Percentiles rank a stretch among this genome's conserved stretches.
Conservation (phyloP, 2,329 filamentous ascomycete species). For the Nakataea oryzae region DNA sequence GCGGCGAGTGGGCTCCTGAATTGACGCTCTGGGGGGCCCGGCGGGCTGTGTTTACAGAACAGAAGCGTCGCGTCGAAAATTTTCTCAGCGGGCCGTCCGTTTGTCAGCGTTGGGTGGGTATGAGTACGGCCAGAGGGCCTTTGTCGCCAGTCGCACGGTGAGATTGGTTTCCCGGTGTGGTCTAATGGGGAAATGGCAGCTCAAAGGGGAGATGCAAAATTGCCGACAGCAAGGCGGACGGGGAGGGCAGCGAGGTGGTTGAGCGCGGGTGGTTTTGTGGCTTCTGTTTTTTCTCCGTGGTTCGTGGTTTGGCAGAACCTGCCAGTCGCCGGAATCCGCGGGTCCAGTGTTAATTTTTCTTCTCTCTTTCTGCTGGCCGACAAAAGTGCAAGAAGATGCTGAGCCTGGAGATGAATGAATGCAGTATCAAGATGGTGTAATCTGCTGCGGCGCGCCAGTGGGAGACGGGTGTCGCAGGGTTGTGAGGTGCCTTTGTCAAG, state of each 20-base stretch:
- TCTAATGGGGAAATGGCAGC: too few relatives aligned
- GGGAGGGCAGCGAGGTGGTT: background rate
- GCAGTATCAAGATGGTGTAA: background rate
- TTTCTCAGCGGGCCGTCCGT: background rate
- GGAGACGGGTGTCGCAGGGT: background rate
- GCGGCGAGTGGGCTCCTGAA: constrained; percentile 2
- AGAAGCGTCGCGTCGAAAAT: background rate
- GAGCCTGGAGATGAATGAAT: background rate
- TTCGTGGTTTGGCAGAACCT: background rate
- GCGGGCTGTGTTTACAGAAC: background rate
- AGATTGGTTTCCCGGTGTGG: background rate
- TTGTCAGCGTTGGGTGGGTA: background rate
- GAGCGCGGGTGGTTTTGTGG: background rate
- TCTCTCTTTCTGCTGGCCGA: background rate
- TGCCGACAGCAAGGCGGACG: too few relatives aligned
- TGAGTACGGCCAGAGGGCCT: background rate
- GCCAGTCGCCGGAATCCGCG: constrained; percentile 2
- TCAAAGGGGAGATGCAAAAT: background rate
- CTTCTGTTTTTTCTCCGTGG: background rate
- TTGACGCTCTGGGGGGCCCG: background rate
- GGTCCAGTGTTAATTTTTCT: background rate
- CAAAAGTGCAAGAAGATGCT: background rate
- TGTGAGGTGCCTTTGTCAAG: background rate
- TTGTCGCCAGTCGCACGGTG: background rate
- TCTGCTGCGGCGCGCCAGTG: background rate